These are phyloP conservation scores for Salvia splendens DNA, from an alignment of 257 asterid species.

Conservation along the genomic window DNA sequence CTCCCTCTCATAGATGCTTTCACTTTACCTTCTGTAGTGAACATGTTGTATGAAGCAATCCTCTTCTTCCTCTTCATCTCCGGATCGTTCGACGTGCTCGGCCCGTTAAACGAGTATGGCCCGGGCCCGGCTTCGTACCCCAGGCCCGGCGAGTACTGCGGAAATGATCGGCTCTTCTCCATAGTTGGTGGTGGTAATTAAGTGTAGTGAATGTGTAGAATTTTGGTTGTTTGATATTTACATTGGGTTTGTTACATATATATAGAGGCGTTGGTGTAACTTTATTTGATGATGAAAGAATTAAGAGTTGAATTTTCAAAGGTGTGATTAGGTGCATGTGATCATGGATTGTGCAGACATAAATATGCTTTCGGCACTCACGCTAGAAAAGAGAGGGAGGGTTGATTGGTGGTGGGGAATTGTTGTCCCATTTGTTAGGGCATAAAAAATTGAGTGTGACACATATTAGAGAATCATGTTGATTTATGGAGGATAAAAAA, in stretches of 20 bases:
- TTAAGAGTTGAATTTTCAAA: neutral
- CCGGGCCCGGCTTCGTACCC: slow-evolving; percentile 35
- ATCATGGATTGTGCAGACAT: slow-evolving; percentile 16
- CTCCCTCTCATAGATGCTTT: slow-evolving; percentile 66
- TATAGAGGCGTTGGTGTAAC: slow-evolving; percentile 18
- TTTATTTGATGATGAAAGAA: slow-evolving; percentile 11
- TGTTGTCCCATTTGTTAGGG: slow-evolving; percentile 13
- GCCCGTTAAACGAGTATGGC: slow-evolving; percentile 64
- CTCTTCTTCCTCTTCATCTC: slow-evolving; percentile 81
- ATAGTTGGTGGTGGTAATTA: slow-evolving; percentile 24
- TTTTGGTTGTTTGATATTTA: neutral
- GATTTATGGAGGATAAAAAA: too few relatives aligned
- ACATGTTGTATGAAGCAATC: slow-evolving; percentile 65
- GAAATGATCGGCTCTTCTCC: slow-evolving; percentile 73
- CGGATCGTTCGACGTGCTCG: slow-evolving; percentile 49
- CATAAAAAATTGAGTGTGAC: too few relatives aligned
- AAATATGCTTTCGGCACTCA: slow-evolving; percentile 41
- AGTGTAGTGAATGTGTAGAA: neutral
- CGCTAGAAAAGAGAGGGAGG: slow-evolving; percentile 32
- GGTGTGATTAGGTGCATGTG: slow-evolving; percentile 31
- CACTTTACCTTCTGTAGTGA: slow-evolving; percentile 64
- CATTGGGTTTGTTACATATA: neutral
- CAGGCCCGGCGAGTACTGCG: slow-evolving; percentile 50
- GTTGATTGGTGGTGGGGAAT: slow-evolving; percentile 31
- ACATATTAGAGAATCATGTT: too few relatives aligned